Conservation (phyloP, 164 flowering plant species). For the Chimonanthus salicifolius region DNA sequence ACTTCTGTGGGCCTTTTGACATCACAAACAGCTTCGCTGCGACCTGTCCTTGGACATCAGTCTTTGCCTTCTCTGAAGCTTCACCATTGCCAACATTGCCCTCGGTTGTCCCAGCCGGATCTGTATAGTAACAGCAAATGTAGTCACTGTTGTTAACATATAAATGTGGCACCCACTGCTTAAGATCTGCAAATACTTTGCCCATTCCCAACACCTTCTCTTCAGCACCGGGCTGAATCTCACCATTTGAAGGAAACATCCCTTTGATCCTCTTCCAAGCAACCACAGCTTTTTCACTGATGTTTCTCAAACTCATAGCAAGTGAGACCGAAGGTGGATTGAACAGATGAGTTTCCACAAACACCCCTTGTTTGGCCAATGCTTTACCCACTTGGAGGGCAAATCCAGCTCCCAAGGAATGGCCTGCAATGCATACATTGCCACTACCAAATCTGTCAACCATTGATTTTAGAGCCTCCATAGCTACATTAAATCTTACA, state of each 20-base stretch:
- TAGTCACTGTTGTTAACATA: constrained; percentile 92
- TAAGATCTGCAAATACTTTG: constrained; percentile 12
- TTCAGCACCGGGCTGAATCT: constrained; percentile 16
- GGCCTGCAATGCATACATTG: constrained; percentile 83
- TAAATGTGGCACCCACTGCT: constrained; percentile 64
- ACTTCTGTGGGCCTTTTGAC: constrained; percentile 85
- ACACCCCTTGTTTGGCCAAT: constrained; percentile 75
- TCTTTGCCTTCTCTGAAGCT: constrained; percentile 40
- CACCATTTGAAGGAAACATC: constrained; percentile 51
- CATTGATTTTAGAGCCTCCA: constrained; percentile 49
- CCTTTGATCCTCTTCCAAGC: constrained; percentile 69
- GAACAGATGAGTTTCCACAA: constrained; percentile 85
- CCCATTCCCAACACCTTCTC: constrained; percentile 2
- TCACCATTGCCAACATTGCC: not conserved
- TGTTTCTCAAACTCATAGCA: constrained; percentile 62
- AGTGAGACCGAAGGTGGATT: constrained; percentile 97
- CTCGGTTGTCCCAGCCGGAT: constrained; percentile 25
- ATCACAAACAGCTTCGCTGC: constrained; percentile 79
- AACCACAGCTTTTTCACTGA: constrained; percentile 69
- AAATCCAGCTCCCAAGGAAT: constrained; percentile 92
- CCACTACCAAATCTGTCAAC: constrained; percentile 48
- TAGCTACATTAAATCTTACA: constrained; percentile 48
- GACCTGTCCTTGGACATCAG: constrained; percentile 19
- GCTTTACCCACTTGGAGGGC: constrained; percentile 86
- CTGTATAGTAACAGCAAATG: constrained; percentile 73